Evolutionary conservation across 1,139 yeast genomes (phyloP).

Genomic region (Geotrichum histeridarum): DNA sequence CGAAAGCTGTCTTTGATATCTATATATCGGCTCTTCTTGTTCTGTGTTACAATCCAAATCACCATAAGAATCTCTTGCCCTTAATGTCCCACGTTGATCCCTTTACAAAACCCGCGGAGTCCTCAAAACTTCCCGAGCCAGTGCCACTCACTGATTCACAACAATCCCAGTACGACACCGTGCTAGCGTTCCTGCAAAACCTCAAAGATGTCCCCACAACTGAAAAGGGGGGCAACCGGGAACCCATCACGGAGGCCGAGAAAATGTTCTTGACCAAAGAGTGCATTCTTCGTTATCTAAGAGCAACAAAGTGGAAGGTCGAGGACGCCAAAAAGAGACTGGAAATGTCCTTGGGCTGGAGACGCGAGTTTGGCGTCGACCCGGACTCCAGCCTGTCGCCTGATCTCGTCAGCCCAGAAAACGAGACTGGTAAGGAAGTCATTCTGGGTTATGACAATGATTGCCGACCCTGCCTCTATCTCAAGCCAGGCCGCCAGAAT

Average conservation of each 20-base stretch:
- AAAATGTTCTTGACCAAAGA: constrained; percentile 88
- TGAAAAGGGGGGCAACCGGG: constrained; percentile 33
- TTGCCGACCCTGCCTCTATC: constrained; percentile 80
- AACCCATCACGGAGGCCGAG: constrained; percentile 54
- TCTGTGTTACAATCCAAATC: not conserved
- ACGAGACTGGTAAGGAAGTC: constrained; percentile 82
- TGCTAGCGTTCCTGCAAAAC: constrained; percentile 55
- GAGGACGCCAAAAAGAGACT: constrained; percentile 68
- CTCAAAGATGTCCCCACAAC: constrained; percentile 42
- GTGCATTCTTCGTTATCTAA: constrained; percentile 75
- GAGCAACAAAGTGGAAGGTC: constrained; percentile 87
- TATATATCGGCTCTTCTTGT: not conserved
- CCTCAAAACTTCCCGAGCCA: constrained; percentile 50
- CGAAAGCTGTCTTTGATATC: no score
- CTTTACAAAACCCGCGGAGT: constrained; percentile 28
- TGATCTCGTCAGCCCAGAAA: constrained; percentile 62
- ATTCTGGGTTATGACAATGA: constrained; percentile 85
- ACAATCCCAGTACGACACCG: constrained; percentile 51
- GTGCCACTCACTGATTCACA: constrained; percentile 51
- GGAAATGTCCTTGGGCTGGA: constrained; percentile 76
- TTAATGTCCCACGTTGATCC: constrained; percentile 27
- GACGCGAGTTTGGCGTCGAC: constrained; percentile 84
- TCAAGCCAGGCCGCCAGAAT: constrained; percentile 90
- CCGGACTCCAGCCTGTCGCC: constrained; percentile 54
- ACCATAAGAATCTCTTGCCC: not conserved